Evolutionary conservation across 371 early-diverging fungal species (phyloP).

Genomic region (Mortierella sp.): DNA sequence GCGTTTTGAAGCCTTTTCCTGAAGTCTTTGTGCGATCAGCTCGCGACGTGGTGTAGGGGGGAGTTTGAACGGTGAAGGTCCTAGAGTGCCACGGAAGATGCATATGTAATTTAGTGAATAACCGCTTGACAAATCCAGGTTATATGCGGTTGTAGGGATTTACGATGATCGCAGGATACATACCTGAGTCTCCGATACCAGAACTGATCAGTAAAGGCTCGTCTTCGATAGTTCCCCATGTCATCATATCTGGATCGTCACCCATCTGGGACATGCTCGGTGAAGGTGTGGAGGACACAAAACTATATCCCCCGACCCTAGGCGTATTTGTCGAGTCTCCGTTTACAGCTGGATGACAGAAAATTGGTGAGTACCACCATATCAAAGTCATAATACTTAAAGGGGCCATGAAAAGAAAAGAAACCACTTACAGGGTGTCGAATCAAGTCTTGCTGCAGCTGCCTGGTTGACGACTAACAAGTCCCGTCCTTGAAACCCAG

Average conservation of each 20-base stretch:
- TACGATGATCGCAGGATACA: neutral
- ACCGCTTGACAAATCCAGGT: too few relatives aligned
- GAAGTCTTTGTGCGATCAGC: constrained; percentile 67
- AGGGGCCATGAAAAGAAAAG: neutral
- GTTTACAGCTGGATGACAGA: constrained; percentile 35
- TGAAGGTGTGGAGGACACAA: constrained; percentile 78
- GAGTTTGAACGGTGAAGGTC: constrained; percentile 64
- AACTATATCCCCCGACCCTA: constrained; percentile 64
- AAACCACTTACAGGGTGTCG: constrained; percentile 24
- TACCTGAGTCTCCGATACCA: constrained; percentile 60
- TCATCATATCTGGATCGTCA: constrained; percentile 71
- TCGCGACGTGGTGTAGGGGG: constrained; percentile 75
- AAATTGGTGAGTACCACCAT: neutral
- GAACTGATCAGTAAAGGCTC: constrained; percentile 67
- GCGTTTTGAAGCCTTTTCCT: constrained; percentile 72
- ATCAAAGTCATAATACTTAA: too few relatives aligned
- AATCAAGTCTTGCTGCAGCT: constrained; percentile 37
- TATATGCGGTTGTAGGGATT: neutral
- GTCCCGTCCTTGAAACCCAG: constrained; percentile 39
- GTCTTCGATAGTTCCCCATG: constrained; percentile 84
- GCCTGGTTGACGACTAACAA: constrained; percentile 41
- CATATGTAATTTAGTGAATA: neutral
- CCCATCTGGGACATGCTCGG: constrained; percentile 69
- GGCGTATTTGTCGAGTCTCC: constrained; percentile 57
- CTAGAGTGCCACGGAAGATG: constrained; percentile 10